Conservation (phyloP, 2,329 filamentous ascomycete species). For the Tolypocladium tundrense region DNA sequence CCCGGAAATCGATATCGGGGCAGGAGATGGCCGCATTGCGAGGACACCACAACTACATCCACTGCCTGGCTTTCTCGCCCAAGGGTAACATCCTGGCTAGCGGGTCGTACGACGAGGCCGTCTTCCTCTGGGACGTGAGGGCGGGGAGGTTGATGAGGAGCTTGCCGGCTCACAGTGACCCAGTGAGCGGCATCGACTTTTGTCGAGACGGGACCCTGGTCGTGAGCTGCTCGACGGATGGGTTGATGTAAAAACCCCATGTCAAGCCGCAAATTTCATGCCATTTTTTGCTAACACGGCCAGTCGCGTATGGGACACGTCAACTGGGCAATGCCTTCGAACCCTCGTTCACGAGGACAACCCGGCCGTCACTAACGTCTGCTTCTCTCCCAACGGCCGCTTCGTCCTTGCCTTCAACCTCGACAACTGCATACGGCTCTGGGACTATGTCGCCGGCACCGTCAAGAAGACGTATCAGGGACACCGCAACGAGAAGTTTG, state of each 20-base stretch:
- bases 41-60: slow-evolving; percentile 94
- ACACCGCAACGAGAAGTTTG: slow-evolving; percentile 74
- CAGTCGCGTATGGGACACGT: slow-evolving; percentile 88
- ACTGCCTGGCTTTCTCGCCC: slow-evolving; percentile 88
- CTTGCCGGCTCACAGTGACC: slow-evolving; percentile 88
- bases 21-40: slow-evolving; percentile 50
- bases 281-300: slow-evolving; percentile 7
- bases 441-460: slow-evolving; percentile 86
- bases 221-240: slow-evolving; percentile 84
- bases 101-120: slow-evolving; percentile 92
- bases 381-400: slow-evolving; percentile 88
- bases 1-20: slow-evolving; percentile 22
- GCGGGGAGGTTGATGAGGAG: slow-evolving; percentile 81
- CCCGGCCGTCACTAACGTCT: slow-evolving; percentile 76
- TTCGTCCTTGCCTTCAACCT: slow-evolving; percentile 87
- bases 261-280: background rate
- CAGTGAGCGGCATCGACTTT: slow-evolving; percentile 88
- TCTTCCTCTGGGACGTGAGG: slow-evolving; percentile 93
- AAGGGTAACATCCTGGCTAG: slow-evolving; percentile 96
- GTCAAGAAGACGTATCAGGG: slow-evolving; percentile 98
- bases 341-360: slow-evolving; percentile 97
- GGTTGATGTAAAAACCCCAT: slow-evolving; percentile 56
- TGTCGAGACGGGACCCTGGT: slow-evolving; percentile 86
- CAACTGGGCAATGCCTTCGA: slow-evolving; percentile 86
- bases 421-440: slow-evolving; percentile 81